Percentiles rank a stretch among this genome's conserved stretches.
phyloP scores from a whole-genome alignment of 2,329 filamentous ascomycete genomes.

The Exophiala mesophila region DNA sequence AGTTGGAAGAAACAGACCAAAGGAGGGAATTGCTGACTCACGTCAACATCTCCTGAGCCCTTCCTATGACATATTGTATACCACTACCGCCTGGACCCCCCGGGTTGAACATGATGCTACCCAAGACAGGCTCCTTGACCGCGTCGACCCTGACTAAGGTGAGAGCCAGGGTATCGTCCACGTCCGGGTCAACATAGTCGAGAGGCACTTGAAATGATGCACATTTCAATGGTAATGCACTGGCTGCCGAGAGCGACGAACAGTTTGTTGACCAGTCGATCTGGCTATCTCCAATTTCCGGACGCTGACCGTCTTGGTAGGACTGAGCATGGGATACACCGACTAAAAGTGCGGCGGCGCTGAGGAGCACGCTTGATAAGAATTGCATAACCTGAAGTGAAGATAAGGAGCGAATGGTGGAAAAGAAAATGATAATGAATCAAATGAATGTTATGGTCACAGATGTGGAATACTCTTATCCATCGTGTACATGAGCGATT shows the following conservation, averaged over 20 bases:
- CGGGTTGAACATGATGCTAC: constrained; percentile 33
- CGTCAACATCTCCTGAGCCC: neutral
- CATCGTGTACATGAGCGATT: too few relatives aligned
- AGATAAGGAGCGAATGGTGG: too few relatives aligned
- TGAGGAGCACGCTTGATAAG: too few relatives aligned
- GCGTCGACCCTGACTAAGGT: constrained; percentile 29
- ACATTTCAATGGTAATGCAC: constrained; percentile 24
- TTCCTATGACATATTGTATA: neutral
- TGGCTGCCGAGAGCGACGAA: neutral
- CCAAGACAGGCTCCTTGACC: constrained; percentile 28
- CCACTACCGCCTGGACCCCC: constrained; percentile 35
- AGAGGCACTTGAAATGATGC: constrained; percentile 32
- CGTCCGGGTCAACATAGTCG: constrained; percentile 30
- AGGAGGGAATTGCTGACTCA: neutral
- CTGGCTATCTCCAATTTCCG: neutral
- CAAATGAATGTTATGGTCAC: too few relatives aligned
- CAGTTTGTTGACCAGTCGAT: neutral
- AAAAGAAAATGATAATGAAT: too few relatives aligned
- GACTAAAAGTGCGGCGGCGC: too few relatives aligned
- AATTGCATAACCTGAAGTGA: too few relatives aligned
- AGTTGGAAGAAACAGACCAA: neutral
- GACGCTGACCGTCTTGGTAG: neutral
- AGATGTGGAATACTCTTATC: too few relatives aligned
- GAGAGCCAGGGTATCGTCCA: constrained; percentile 26
- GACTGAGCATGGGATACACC: neutral